Base-by-base conservation (phyloP, 2,329 filamentous ascomycete species). In the Verticillium isaacii region DNA sequence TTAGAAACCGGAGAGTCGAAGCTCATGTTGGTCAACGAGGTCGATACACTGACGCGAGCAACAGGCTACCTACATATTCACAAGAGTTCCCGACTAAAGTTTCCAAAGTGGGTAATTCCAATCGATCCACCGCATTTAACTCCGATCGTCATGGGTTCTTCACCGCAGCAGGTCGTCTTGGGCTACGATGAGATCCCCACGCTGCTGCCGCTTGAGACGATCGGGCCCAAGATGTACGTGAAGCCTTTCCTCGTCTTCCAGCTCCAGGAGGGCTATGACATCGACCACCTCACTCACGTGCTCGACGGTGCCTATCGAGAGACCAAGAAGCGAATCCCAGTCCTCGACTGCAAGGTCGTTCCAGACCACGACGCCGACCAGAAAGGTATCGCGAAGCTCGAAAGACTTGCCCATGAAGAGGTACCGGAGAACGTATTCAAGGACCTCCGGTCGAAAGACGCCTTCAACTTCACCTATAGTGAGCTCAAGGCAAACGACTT, bases 181-280 rank as follows among this genome's bases (percentile, higher is more conserved):
- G 54, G 54, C 23, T 56, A 56, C 34, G 29, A 32, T 29, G 54
- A 32, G 54, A 56, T 56, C 12, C 58, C 61, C 32, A 45, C 55
- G 14, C 62, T 63, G 25, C 52, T 61, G 2, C 62, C 62, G 5
- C 32, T 63, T n/a, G 62, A 63, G 37, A 60, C 61, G 17, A 59
- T 63, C 9, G 55, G 56, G 5, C 59, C 60, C 17, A 61, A 59
- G 19, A 57, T 60, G 58, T 63, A 60, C 56, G 29, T 61, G 23
- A 56, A 60, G 15, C 15, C 15, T 9, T 56, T 63, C 32, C 61
- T 56, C 29, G 55, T 56, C 59, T 63, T 63, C 32, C 36, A 61
- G 32, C 57, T 63, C 1, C 32, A 54, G 8, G 59, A 63, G 1
- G 23, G 59, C 25, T 63, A 61, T 5, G 59, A 61, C n/a, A 34